Conservation (phyloP, 805 yeast genomes). For the Myxozyma sirexii region DNA sequence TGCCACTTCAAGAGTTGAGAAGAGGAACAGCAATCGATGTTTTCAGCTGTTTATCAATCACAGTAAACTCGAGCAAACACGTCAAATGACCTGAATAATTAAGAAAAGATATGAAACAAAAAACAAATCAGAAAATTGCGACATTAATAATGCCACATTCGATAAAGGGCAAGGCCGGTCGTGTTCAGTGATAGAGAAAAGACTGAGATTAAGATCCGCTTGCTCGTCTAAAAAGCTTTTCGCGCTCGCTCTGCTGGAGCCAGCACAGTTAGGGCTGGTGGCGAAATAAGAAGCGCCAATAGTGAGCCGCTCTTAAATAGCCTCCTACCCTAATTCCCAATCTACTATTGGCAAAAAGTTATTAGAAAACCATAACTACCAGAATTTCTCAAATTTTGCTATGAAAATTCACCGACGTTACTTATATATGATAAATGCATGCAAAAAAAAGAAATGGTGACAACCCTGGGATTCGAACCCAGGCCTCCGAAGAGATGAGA, state of each 20-base stretch:
- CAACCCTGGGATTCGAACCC: constrained; percentile 86
- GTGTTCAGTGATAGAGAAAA: neutral
- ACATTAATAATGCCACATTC: no score
- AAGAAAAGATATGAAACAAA: neutral
- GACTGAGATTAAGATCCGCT: neutral
- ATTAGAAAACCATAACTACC: no score
- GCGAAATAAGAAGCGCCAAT: neutral
- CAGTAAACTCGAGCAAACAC: neutral
- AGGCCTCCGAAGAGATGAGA: constrained; percentile 85
- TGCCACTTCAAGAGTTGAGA: neutral
- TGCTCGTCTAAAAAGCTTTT: neutral
- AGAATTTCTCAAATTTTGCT: no score
- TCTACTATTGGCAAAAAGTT: neutral
- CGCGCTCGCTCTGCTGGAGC: neutral
- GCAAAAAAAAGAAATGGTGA: constrained; percentile 49
- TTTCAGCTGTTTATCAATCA: neutral
- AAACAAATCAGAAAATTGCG: neutral
- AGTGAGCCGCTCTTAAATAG: neutral
- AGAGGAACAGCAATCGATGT: neutral
- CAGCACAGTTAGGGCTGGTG: neutral
- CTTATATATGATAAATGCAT: no score
- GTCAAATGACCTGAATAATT: neutral
- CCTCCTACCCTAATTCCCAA: neutral
- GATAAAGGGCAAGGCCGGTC: no score
- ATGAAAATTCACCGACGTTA: no score